Evolutionary conservation across 306 rosid species (phyloP).

Genomic region (Castanospermum australe): DNA sequence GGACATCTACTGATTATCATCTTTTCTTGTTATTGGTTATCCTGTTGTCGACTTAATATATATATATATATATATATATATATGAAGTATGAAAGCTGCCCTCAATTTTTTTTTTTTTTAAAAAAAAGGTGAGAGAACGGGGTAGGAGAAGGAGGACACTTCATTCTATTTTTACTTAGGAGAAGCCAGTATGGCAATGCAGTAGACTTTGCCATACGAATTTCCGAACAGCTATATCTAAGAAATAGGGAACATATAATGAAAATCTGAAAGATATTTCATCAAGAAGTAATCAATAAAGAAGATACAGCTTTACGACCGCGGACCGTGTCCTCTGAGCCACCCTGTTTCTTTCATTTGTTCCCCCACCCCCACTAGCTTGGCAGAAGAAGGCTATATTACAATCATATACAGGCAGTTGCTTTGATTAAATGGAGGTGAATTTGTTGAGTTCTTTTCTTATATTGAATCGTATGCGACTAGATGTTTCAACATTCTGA

Average conservation of each 20-base stretch:
- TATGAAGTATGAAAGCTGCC: constrained; percentile 1
- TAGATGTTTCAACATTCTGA: background rate
- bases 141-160: background rate
- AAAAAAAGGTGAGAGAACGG: background rate
- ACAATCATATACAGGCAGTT: background rate
- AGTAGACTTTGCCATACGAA: background rate
- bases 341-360: background rate
- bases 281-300: too few species aligned
- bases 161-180: background rate
- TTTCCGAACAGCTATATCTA: background rate
- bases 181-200: background rate
- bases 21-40: constrained; percentile 7
- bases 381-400: background rate
- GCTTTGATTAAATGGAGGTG: constrained; percentile 4
- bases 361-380: background rate
- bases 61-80: too few species aligned
- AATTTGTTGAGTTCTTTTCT: constrained; percentile 17
- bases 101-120: background rate
- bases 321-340: background rate
- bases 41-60: too few species aligned
- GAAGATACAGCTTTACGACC: background rate
- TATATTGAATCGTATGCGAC: background rate
- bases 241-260: constrained; percentile 18
- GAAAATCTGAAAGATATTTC: background rate
- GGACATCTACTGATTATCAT: constrained; percentile 16